Evolutionary conservation across 2,329 filamentous ascomycete species (phyloP), one percentile per base, ranked within the genome.

Genomic region (Colletotrichum cordylinicola): DNA sequence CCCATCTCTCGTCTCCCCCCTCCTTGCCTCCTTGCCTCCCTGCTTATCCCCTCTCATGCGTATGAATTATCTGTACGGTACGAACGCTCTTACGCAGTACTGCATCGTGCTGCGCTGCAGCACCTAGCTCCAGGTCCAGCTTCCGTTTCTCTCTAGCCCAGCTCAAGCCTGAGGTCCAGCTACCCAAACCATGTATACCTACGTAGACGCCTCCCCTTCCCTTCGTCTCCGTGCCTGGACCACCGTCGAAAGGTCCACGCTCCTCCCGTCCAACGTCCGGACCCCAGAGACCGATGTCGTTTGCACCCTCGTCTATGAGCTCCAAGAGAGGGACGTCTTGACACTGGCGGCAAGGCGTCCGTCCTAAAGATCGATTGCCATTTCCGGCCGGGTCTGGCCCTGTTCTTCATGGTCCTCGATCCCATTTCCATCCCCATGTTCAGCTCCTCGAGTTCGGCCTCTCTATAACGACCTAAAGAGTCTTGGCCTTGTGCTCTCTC

Each of bases 401-500:
- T 43, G 48, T 56, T 21, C 60, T 5, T 62, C n/a, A 31, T 62
- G 21, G 61, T 27, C 55, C 21, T 33, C n/a, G 21, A 12, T 56
- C 18, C 35, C 58, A 52, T 66, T 64, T 33, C 31, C 33, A 27
- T 10, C 39, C 16, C 39, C 39, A 43, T 43, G 16, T 43, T 43
- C 39, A 43, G 39, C 39, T 43, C 39, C 16, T 43, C 39, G 39
- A 43, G 18, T 43, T 68, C 55, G 52, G 60, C 39, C 52, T 56
- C 52, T 15, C 66, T 71, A 37, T 52, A 27, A 56, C 43, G 18
- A 56, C 13, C 37, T 52, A 6, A 31, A 9, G 37, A 55, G 12
- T 55, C 52, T 7, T 31, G 27, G 58, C 13, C 70, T 39, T 18
- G 52, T 61, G 16, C 29, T 78, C 78, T 81, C 73, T 80, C 80